Percentiles rank a stretch among this genome's conserved stretches.
phyloP scores from a whole-genome alignment of 2,329 filamentous ascomycete genomes.

The Beauveria brongniartii region DNA sequence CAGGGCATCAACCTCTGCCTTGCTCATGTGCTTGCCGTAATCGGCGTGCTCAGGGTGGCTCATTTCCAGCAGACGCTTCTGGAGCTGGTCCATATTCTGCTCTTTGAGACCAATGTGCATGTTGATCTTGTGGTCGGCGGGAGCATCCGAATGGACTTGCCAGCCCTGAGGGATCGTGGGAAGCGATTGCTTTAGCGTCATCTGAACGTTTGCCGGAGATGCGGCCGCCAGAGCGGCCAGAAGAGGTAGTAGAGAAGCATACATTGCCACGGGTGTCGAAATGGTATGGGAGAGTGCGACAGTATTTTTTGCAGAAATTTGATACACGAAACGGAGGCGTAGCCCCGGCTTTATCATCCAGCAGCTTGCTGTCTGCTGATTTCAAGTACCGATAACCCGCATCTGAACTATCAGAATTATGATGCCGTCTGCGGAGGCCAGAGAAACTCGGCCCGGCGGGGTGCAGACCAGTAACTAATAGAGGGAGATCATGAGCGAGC shows the following conservation, averaged over 20 bases:
- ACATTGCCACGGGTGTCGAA: neutral
- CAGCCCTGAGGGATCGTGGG: constrained; percentile 4
- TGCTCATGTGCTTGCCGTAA: constrained; percentile 12
- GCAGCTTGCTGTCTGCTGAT: neutral
- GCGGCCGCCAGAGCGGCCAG: constrained; percentile 10
- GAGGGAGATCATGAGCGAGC: neutral
- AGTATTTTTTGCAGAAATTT: neutral
- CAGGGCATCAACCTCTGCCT: constrained; percentile 10
- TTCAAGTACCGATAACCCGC: neutral
- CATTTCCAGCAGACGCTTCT: constrained; percentile 5
- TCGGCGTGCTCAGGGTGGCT: constrained; percentile 6
- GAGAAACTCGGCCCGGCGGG: neutral
- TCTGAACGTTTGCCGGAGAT: constrained; percentile 5
- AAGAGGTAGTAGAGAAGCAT: constrained; percentile 6
- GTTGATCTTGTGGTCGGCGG: constrained; percentile 6
- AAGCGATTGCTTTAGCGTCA: constrained; percentile 11
- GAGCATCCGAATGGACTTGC: constrained; percentile 7
- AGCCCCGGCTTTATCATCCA: neutral
- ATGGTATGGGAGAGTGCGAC: neutral
- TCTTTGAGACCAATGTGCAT: constrained; percentile 12
- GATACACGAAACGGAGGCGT: neutral
- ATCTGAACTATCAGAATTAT: neutral
- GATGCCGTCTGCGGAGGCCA: neutral
- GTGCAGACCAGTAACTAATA: neutral
- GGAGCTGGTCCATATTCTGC: constrained; percentile 10